Conservation (phyloP, 768 basidiomycete species). For the Gymnopilus junonius region DNA sequence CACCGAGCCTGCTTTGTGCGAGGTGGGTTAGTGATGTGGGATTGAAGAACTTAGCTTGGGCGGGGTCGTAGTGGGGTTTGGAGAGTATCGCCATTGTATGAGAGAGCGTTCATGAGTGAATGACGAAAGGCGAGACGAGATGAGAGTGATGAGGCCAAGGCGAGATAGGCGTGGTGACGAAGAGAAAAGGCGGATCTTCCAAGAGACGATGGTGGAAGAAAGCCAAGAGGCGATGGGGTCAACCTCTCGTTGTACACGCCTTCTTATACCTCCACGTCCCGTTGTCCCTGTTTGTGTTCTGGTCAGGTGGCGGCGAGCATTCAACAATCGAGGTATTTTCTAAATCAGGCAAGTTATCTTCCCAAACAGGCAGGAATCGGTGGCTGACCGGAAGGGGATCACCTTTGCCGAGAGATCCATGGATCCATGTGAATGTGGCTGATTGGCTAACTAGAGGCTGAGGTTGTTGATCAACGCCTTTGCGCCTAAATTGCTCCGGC, state of each 20-base stretch:
- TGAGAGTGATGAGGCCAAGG: background rate
- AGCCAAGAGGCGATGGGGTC: conserved; percentile 4
- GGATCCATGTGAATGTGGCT: too few species aligned
- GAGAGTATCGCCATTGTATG: background rate
- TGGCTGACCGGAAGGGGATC: background rate
- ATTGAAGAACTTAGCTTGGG: background rate
- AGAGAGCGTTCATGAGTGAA: background rate
- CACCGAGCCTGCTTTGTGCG: background rate
- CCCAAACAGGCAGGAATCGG: background rate
- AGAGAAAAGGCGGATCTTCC: background rate
- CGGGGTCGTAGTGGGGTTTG: background rate
- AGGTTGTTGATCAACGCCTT: too few species aligned
- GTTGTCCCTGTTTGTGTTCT: background rate
- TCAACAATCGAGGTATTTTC: background rate
- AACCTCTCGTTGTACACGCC: background rate
- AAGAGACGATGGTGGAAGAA: background rate
- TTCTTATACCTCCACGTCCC: background rate
- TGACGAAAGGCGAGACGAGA: background rate
- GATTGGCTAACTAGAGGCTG: too few species aligned
- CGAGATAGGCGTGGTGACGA: background rate
- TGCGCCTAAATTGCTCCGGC: too few species aligned
- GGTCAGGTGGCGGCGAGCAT: background rate
- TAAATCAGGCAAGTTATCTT: background rate
- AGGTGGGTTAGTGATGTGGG: background rate
- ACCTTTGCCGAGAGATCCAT: too few species aligned